Evolutionary conservation across 2,329 filamentous ascomycete genomes (phyloP).

Genomic region (Graphilbum ipis-grandicollis): DNA sequence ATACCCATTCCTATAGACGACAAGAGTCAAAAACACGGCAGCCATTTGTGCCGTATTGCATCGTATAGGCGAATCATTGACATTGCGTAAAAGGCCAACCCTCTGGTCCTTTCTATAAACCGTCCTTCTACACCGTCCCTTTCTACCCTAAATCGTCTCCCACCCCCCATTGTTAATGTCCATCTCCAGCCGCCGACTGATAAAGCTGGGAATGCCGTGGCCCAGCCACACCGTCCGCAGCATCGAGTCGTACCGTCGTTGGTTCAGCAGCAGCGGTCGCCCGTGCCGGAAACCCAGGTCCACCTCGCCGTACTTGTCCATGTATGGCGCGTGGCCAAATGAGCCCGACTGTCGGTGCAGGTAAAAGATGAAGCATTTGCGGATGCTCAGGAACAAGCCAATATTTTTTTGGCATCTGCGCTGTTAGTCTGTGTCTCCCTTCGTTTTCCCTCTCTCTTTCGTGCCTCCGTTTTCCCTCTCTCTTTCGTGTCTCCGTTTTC

Average conservation of each 20-base stretch:
- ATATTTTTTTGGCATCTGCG: conserved; percentile 77
- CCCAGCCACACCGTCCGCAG: conserved; percentile 73
- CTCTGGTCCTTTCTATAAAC: too few relatives aligned
- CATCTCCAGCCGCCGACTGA: conserved; percentile 77
- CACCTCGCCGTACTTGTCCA: conserved; percentile 89
- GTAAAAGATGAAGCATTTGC: conserved; percentile 86
- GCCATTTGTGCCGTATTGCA: too few relatives aligned
- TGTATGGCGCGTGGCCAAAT: conserved; percentile 77
- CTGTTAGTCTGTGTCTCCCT: too few relatives aligned
- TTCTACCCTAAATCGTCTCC: conserved; percentile 50
- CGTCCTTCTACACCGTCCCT: too few relatives aligned
- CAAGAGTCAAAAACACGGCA: too few relatives aligned
- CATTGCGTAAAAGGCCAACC: too few relatives aligned
- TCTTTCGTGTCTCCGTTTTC: too few relatives aligned
- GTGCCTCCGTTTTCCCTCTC: background rate
- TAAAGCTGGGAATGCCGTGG: conserved; percentile 75
- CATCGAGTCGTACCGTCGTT: conserved; percentile 82
- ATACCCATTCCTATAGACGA: too few relatives aligned
- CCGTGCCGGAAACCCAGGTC: conserved; percentile 80
- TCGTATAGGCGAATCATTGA: too few relatives aligned
- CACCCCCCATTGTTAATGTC: conserved; percentile 96
- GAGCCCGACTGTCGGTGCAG: conserved; percentile 68
- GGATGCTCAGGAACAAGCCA: conserved; percentile 90
- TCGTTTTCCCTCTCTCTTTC: background rate
- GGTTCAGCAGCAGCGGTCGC: conserved; percentile 80